These are phyloP conservation scores for Ceratocystis huliohia DNA, from an alignment of 2,329 filamentous ascomycete species.

Conservation along the genomic window DNA sequence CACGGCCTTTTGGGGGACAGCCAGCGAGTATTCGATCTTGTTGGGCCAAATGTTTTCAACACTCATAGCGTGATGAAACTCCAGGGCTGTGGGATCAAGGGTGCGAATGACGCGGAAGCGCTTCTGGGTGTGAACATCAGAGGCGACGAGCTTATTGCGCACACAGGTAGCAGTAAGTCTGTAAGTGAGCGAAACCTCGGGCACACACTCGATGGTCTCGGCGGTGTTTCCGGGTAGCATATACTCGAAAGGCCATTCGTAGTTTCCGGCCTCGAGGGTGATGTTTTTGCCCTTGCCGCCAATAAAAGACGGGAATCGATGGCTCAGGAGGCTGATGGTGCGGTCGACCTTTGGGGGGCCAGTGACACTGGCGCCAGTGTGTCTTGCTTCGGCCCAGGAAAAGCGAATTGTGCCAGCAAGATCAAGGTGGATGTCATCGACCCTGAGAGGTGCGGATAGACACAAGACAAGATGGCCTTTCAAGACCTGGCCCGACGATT, in stretches of 20 bases:
- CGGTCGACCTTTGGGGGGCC: conserved; percentile 43
- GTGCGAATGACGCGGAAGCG: conserved; percentile 67
- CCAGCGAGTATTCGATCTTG: conserved; percentile 91
- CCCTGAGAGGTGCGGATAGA: conserved; percentile 52
- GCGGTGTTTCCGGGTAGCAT: conserved; percentile 58
- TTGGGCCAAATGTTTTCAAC: conserved; percentile 97
- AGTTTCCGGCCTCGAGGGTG: conserved; percentile 58
- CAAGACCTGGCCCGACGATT: conserved; percentile 61
- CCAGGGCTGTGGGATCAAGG: conserved; percentile 59
- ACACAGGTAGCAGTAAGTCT: conserved; percentile 81
- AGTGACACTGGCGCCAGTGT: conserved; percentile 15
- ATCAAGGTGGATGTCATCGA: conserved; percentile 61
- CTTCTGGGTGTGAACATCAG: conserved; percentile 72
- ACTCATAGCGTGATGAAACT: conserved; percentile 77
- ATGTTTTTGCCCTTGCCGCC: conserved; percentile 43
- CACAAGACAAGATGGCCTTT: conserved; percentile 65
- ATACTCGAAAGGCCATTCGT: conserved; percentile 70
- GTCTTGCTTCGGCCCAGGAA: conserved; percentile 18
- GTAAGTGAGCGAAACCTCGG: conserved; percentile 79
- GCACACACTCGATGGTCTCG: conserved; percentile 83
- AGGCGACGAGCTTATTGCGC: conserved; percentile 65
- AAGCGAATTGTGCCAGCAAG: conserved; percentile 57
- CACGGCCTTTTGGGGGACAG: conserved; percentile 84
- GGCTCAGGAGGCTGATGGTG: conserved; percentile 48
- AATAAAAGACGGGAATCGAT: conserved; percentile 57